These are phyloP conservation scores for Heliamphora ciliata DNA, from an alignment of 179 eudicot genomes.

Conservation along the genomic window DNA sequence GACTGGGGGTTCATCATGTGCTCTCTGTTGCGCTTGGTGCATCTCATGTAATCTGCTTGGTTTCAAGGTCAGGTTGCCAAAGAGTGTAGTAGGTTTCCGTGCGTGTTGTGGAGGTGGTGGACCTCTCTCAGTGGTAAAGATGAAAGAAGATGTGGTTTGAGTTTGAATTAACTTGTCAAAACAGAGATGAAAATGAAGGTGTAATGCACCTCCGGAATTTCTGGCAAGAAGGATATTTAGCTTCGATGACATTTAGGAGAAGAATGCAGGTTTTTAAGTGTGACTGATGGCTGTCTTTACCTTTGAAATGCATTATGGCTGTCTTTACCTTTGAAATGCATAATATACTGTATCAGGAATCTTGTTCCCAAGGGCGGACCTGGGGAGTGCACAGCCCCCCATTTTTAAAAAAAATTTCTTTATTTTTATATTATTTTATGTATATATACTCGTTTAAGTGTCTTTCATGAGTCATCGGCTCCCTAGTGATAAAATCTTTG, in stretches of 20 bases:
- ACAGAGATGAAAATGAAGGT: not conserved
- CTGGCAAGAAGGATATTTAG: not conserved
- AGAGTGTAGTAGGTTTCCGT: not conserved
- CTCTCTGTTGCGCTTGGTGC: conserved; percentile 75
- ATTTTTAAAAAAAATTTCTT: not conserved
- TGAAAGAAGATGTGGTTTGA: not conserved
- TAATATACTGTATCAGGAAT: no score
- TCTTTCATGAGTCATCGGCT: not conserved
- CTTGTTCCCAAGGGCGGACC: not conserved
- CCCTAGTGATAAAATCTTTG: not conserved
- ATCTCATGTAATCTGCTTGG: conserved; percentile 79
- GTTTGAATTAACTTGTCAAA: not conserved
- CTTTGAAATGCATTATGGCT: not conserved
- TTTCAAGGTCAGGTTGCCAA: conserved; percentile 37
- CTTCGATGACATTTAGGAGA: not conserved
- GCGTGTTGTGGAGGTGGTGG: not conserved
- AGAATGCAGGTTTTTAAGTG: not conserved
- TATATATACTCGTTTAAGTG: not conserved
- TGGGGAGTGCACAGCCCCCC: not conserved
- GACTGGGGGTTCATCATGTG: conserved; percentile 52
- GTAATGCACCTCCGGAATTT: not conserved
- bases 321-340: not conserved
- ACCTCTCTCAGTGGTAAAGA: not conserved
- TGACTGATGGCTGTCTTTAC: not conserved
- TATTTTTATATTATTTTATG: not conserved